Base-by-base conservation (phyloP, 768 basidiomycete species). In the Amanita pseudoporphyria region DNA sequence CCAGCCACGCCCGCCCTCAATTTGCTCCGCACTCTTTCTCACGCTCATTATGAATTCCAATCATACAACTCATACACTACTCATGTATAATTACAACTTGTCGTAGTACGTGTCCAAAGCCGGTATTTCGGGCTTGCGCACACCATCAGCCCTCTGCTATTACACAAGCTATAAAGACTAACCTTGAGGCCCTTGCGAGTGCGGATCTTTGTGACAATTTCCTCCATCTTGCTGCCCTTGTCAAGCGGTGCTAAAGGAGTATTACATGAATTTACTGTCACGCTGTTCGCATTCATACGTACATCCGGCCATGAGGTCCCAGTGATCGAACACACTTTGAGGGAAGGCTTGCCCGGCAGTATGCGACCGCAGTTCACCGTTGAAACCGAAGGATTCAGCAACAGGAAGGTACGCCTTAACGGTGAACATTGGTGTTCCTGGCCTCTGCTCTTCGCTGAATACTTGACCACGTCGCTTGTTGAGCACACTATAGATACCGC, bases 391-490 rank as follows among this genome's bases (percentile, higher is more conserved):
- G 13, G 88, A 92, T 70, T 91, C 89, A 64, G 75, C 72, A 65
- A 92, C 89, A 59, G 92, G 91, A 35, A 93, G 76, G 76, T 91
- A 92, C 21, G 93, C 93, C 80, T 96, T 98, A 71, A 99, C 86
- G 41, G 87, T 98, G 84, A 95, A 95, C 92, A 97, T 96, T 55
- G 96, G 96, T 14, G 96, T 99, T 73, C 96, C 95, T 3, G 82
- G 75, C 61, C 94, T 76, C 71, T 98, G 96, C 70, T 97, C 95
- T 70, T 97, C 89, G 58, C 86, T 87, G 80, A 94, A 95, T 54
- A 99, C 95, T 66, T 96, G 93, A 56, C 95, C 95, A 80, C 94
- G 89, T 64, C 93, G 88, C 73, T 87, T 91, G 82, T 96, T 98
- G 72, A 92, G 69, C 55, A 78, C 79, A 48, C 77, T 79, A 83